Conservation (phyloP, 2,329 filamentous ascomycete species). For the Fonsecaea pugnacius region DNA sequence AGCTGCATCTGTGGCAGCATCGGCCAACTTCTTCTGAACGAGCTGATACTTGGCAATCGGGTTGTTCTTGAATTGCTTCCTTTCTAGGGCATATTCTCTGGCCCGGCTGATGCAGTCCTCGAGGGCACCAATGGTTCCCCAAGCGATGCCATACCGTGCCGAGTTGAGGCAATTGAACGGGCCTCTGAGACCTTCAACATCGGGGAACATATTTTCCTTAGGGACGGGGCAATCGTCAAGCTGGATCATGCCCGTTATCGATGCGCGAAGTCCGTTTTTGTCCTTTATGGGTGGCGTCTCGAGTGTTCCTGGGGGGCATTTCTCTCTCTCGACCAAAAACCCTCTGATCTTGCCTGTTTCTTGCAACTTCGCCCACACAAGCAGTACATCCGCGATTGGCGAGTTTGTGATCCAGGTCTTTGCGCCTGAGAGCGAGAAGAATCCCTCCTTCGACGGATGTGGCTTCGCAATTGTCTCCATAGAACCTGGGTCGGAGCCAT, state of each 20-base stretch:
- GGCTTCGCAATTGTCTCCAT: constrained; percentile 88
- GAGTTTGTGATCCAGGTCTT: constrained; percentile 98
- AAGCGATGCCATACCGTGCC: constrained; percentile 89
- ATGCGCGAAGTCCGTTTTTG: constrained; percentile 92
- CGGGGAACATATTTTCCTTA: constrained; percentile 89
- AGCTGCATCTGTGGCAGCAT: constrained; percentile 86
- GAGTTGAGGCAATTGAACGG: constrained; percentile 95
- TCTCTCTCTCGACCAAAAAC: constrained; percentile 82
- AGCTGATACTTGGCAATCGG: constrained; percentile 95
- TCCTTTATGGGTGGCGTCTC: constrained; percentile 92
- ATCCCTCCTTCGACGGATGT: constrained; percentile 81
- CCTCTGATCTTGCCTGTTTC: constrained; percentile 92
- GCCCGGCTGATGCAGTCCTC: constrained; percentile 87
- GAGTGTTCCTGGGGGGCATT: constrained; percentile 84
- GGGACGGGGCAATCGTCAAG: constrained; percentile 88
- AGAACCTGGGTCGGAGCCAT: constrained; percentile 86
- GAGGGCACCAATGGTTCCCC: constrained; percentile 89
- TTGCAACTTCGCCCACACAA: constrained; percentile 92
- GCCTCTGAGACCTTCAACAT: constrained; percentile 81
- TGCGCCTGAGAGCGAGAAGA: constrained; percentile 75
- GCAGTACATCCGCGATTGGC: constrained; percentile 79
- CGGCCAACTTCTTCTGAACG: constrained; percentile 95
- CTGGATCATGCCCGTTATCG: constrained; percentile 97
- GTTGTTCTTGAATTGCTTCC: constrained; percentile 95
- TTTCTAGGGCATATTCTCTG: constrained; percentile 83